A percentile compares a stretch with the other conserved stretches of the same genome.
Conservation (phyloP, 2,329 filamentous ascomycete species). For the Nemania bipapillata region DNA sequence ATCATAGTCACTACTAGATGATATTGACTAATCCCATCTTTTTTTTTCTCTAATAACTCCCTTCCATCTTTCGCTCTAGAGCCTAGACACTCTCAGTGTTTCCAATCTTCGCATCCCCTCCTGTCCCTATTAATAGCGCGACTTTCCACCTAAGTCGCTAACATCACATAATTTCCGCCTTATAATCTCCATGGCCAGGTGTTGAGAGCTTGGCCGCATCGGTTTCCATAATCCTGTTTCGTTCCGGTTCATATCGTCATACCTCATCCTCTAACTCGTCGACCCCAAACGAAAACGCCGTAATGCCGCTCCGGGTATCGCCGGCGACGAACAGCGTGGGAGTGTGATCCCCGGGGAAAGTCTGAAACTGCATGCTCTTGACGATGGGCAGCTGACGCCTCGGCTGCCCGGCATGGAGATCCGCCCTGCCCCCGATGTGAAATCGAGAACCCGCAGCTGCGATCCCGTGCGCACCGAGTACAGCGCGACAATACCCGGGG, state of each 20-base stretch:
- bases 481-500: constrained; percentile 56
- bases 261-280: constrained; percentile 52
- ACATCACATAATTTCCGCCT: not conserved
- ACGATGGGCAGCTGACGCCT: constrained; percentile 46
- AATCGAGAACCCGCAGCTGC: constrained; percentile 48
- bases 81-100: not conserved
- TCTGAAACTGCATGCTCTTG: constrained; percentile 59
- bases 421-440: constrained; percentile 2
- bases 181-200: not conserved
- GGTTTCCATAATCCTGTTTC: too few relatives aligned
- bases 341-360: constrained; percentile 57
- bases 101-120: too few relatives aligned
- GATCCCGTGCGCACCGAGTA: constrained; percentile 63
- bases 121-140: not conserved
- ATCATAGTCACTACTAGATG: too few relatives aligned
- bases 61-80: not conserved
- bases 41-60: too few relatives aligned
- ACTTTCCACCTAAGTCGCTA: too few relatives aligned
- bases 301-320: constrained; percentile 48
- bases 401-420: too few relatives aligned
- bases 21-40: too few relatives aligned
- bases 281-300: constrained; percentile 59
- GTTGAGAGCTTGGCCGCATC: not conserved
- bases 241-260: constrained; percentile 38
- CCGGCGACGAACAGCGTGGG: constrained; percentile 62